A percentile compares a stretch with the other conserved stretches of the same genome.
phyloP scores from a whole-genome alignment of 2,329 filamentous ascomycete genomes.

The Claviceps maximensis region DNA sequence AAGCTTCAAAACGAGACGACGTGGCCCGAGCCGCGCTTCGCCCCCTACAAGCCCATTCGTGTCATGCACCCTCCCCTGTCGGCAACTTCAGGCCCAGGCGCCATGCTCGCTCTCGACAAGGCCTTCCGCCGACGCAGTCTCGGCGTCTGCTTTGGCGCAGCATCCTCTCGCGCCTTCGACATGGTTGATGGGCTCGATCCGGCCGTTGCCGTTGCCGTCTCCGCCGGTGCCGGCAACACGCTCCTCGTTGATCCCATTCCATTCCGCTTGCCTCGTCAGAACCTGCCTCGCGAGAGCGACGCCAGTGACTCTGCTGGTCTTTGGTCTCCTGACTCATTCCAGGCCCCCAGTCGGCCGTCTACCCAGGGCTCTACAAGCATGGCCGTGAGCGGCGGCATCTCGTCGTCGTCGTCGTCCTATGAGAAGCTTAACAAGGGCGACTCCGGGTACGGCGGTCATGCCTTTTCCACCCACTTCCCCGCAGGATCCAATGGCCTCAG shows the following conservation, averaged over 20 bases:
- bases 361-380: conserved; percentile 21
- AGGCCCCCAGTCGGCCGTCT: conserved; percentile 20
- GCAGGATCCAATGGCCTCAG: conserved; percentile 24
- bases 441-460: conserved; percentile 45
- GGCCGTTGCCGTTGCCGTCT: conserved; percentile 2
- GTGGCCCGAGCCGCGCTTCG: conserved; percentile 75
- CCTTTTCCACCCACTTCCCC: conserved; percentile 22
- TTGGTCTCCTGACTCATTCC: conserved; percentile 16
- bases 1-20: conserved; percentile 83
- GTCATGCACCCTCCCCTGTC: conserved; percentile 32
- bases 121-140: conserved; percentile 44
- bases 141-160: conserved; percentile 28
- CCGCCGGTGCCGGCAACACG: conserved; percentile 16
- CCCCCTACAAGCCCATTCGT: conserved; percentile 60
- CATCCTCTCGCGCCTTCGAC: conserved; percentile 21
- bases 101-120: conserved; percentile 45
- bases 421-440: conserved; percentile 58
- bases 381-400: conserved; percentile 11
- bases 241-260: conserved; percentile 37
- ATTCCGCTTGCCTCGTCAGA: conserved; percentile 26
- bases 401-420: conserved; percentile 34
- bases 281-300: conserved; percentile 19
- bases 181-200: conserved; percentile 15
- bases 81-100: conserved; percentile 26
- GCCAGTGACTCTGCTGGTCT: conserved; percentile 15